These are phyloP conservation scores for Xylariomycetidae sp. DNA, from an alignment of 2,329 filamentous ascomycete genomes.

Conservation along the genomic window DNA sequence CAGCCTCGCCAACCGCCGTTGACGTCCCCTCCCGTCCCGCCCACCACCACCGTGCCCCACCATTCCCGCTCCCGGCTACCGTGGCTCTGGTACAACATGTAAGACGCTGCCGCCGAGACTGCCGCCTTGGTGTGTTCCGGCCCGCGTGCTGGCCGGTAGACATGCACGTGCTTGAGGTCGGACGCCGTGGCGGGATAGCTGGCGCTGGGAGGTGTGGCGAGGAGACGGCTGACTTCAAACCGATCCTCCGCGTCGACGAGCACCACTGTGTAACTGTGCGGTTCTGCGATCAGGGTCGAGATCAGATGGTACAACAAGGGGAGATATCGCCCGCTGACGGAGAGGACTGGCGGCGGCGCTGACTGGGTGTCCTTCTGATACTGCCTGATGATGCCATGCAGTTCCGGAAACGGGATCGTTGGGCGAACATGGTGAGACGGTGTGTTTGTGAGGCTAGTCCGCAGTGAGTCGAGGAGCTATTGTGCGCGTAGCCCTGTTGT, in stretches of 20 bases:
- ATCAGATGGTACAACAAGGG: conserved; percentile 52
- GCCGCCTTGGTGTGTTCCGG: conserved; percentile 25
- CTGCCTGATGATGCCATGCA: conserved; percentile 40
- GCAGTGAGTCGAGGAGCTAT: conserved; percentile 19
- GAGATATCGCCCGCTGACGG: conserved; percentile 46
- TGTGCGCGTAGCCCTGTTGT: conserved; percentile 1
- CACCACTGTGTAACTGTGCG: conserved; percentile 42
- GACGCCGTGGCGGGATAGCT: conserved; percentile 16
- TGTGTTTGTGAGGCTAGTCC: conserved; percentile 6
- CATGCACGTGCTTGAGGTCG: conserved; percentile 45
- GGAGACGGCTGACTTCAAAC: conserved; percentile 47
- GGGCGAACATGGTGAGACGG: conserved; percentile 10
- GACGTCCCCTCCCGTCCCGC: conserved; percentile 31
- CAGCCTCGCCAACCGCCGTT: conserved; percentile 43
- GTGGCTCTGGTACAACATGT: conserved; percentile 45
- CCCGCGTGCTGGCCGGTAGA: conserved; percentile 36
- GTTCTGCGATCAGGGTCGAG: conserved; percentile 42
- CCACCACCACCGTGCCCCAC: conserved; percentile 54
- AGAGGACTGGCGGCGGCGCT: conserved; percentile 33
- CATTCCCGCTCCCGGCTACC: conserved; percentile 41
- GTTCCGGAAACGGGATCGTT: conserved; percentile 33
- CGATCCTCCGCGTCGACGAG: conserved; percentile 49
- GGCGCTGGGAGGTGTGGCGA: conserved; percentile 11
- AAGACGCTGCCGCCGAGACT: conserved; percentile 35
- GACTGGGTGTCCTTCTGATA: conserved; percentile 45